Conservation (phyloP, 1,139 yeast genomes). For the Geotrichum restrictum region DNA sequence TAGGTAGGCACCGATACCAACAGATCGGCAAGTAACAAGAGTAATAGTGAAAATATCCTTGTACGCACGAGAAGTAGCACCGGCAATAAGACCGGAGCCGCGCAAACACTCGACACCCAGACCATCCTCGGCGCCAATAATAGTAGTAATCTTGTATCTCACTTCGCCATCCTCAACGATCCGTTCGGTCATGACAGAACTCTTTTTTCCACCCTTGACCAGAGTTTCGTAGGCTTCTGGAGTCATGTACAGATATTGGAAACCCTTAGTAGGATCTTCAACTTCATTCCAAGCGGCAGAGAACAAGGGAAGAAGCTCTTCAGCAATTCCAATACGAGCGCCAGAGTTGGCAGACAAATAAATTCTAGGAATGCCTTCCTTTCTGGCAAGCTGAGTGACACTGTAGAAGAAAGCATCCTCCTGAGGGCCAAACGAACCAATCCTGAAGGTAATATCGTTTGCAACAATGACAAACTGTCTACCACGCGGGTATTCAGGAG, state of each 20-base stretch:
- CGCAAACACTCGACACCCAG: constrained; percentile 97
- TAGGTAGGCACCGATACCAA: constrained; percentile 98
- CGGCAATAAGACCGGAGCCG: constrained; percentile 98
- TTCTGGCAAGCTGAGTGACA: constrained; percentile 88
- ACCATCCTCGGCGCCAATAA: constrained; percentile 93
- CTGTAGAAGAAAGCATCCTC: constrained; percentile 88
- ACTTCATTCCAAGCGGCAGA: constrained; percentile 91
- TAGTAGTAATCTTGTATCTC: constrained; percentile 73
- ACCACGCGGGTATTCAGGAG: constrained; percentile 96
- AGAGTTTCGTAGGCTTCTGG: constrained; percentile 61
- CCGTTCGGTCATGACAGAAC: constrained; percentile 68
- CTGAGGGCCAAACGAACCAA: constrained; percentile 96
- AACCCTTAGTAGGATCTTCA: constrained; percentile 74
- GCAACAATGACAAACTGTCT: constrained; percentile 91
- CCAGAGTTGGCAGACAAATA: constrained; percentile 97
- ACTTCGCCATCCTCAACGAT: constrained; percentile 80
- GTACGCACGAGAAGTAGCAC: constrained; percentile 96
- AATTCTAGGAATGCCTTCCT: constrained; percentile 87
- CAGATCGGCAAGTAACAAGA: constrained; percentile 95
- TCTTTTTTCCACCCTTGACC: constrained; percentile 48
- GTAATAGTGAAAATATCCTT: constrained; percentile 95
- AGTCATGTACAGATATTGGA: constrained; percentile 78
- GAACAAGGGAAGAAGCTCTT: constrained; percentile 83
- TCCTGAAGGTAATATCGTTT: constrained; percentile 93
- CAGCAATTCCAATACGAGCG: constrained; percentile 97